Percentiles rank a stretch among this genome's conserved stretches.
phyloP scores from a whole-genome alignment of 495 filamentous ascomycete species.

The Penicillium subrubescens region DNA sequence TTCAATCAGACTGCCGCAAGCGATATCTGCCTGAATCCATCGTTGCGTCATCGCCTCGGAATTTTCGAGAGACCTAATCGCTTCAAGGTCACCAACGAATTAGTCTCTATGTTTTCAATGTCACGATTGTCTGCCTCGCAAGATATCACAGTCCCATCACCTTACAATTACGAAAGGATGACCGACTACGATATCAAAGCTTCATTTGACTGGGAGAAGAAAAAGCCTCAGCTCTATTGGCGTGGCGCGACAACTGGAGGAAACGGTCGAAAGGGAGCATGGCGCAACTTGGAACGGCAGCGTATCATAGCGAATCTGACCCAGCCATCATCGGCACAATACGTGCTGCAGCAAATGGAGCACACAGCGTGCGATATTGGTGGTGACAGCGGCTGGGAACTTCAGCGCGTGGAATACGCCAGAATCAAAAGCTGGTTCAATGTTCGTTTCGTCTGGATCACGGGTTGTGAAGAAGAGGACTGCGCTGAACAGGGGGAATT shows the following conservation, averaged over 20 bases:
- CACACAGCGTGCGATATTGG: neutral
- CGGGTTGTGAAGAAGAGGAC: conserved; percentile 17
- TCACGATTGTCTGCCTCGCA: conserved; percentile 18
- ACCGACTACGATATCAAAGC: conserved; percentile 2
- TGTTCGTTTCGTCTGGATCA: conserved; percentile 13
- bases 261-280: conserved; percentile 11
- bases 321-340: conserved; percentile 8
- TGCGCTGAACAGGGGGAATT: conserved; percentile 12
- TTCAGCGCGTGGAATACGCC: neutral
- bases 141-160: conserved; percentile 19
- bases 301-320: conserved; percentile 18
- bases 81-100: conserved; percentile 17
- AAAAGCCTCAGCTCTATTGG: conserved; percentile 41
- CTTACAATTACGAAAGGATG: conserved; percentile 13
- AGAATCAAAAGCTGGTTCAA: conserved; percentile 11
- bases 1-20: conserved; percentile 18
- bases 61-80: conserved; percentile 17
- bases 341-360: neutral
- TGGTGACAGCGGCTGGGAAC: conserved; percentile 8
- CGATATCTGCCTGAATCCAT: conserved; percentile 21
- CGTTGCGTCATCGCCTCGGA: conserved; percentile 19
- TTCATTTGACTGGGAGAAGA: conserved; percentile 15
- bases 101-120: conserved; percentile 23
- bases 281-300: conserved; percentile 19
- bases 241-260: conserved; percentile 47